These are phyloP conservation scores for Oenanthe sinensis DNA, from an alignment of 129 eudicot genomes.

Conservation along the genomic window DNA sequence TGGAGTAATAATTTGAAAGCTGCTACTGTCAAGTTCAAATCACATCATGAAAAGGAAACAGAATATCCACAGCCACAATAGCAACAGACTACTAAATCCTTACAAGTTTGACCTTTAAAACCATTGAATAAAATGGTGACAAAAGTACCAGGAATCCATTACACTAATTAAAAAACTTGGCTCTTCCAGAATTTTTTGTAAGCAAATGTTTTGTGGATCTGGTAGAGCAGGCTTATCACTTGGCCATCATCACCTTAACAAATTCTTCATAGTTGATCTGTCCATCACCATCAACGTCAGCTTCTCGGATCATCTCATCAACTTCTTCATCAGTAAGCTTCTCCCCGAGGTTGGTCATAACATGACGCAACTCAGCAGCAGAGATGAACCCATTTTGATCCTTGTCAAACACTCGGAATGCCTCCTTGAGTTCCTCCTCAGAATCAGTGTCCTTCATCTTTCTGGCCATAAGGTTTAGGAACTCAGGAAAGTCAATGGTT, in stretches of 20 bases:
- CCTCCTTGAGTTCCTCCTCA: slow-evolving; percentile 12
- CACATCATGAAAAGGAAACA: slow-evolving; percentile 8
- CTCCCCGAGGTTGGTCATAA: slow-evolving; percentile 15
- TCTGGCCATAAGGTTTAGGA: slow-evolving; percentile 12
- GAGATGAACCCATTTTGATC: slow-evolving; percentile 13
- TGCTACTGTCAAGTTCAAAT: slow-evolving; percentile 1
- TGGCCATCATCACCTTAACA: slow-evolving; percentile 16
- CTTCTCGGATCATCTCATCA: slow-evolving; percentile 15
- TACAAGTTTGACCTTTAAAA: slow-evolving; percentile 1
- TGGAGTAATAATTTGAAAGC: not conserved
- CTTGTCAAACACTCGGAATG: slow-evolving; percentile 14
- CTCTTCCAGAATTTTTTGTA: not conserved
- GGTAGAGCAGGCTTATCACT: not conserved
- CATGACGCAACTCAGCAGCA: slow-evolving; percentile 16
- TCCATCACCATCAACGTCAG: slow-evolving; percentile 15
- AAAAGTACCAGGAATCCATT: slow-evolving; percentile 5
- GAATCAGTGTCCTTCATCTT: slow-evolving; percentile 15
- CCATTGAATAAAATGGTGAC: slow-evolving; percentile 7
- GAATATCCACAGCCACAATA: slow-evolving; percentile 1
- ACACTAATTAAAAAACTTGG: slow-evolving; percentile 3
- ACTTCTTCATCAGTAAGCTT: slow-evolving; percentile 15
- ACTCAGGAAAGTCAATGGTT: slow-evolving; percentile 11
- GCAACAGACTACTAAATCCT: not conserved
- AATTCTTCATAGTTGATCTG: slow-evolving; percentile 15
- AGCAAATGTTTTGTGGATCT: not conserved